phyloP scores from a whole-genome alignment of 2,329 filamentous ascomycete genomes.

The Aureobasidium sp. region DNA sequence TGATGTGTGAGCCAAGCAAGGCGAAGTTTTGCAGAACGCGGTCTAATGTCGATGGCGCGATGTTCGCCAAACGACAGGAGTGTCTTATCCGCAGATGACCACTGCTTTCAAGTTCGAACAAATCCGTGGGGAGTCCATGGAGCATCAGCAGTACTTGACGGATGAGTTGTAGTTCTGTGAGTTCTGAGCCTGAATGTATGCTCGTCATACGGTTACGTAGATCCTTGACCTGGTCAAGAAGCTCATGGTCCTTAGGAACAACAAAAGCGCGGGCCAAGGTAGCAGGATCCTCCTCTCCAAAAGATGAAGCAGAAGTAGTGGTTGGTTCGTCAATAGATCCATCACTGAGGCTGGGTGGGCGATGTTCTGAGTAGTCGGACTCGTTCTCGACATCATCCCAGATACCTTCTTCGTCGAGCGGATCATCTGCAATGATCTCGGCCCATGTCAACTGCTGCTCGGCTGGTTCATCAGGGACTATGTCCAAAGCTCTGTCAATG shows the following conservation, averaged over 20 bases:
- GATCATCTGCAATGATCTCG: slow-evolving; percentile 68
- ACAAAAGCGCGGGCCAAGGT: slow-evolving; percentile 27
- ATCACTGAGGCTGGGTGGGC: slow-evolving; percentile 31
- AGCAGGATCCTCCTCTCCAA: slow-evolving; percentile 27
- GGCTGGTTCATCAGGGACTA: slow-evolving; percentile 38
- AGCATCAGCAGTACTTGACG: slow-evolving; percentile 83
- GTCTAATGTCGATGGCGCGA: slow-evolving; percentile 22
- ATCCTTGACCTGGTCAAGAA: slow-evolving; percentile 30
- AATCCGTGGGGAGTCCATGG: slow-evolving; percentile 62
- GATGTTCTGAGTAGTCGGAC: slow-evolving; percentile 56
- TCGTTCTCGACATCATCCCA: slow-evolving; percentile 64
- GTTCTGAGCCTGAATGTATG: slow-evolving; percentile 14
- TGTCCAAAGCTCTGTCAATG: slow-evolving; percentile 29
- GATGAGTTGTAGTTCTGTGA: slow-evolving; percentile 65
- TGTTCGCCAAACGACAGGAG: slow-evolving; percentile 8
- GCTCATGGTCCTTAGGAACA: slow-evolving; percentile 18
- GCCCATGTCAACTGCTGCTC: slow-evolving; percentile 57
- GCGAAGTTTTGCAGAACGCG: slow-evolving; percentile 38
- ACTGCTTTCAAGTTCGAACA: slow-evolving; percentile 46
- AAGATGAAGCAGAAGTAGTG: slow-evolving; percentile 27
- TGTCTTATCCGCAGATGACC: slow-evolving; percentile 16
- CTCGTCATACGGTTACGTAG: background rate
- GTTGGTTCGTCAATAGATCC: slow-evolving; percentile 19
- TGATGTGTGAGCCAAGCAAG: slow-evolving; percentile 39
- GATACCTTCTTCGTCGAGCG: slow-evolving; percentile 58